Percentiles rank a stretch among this genome's conserved stretches.
phyloP scores from a whole-genome alignment of 2,329 filamentous ascomycete genomes.

The Epichloe sp. region DNA sequence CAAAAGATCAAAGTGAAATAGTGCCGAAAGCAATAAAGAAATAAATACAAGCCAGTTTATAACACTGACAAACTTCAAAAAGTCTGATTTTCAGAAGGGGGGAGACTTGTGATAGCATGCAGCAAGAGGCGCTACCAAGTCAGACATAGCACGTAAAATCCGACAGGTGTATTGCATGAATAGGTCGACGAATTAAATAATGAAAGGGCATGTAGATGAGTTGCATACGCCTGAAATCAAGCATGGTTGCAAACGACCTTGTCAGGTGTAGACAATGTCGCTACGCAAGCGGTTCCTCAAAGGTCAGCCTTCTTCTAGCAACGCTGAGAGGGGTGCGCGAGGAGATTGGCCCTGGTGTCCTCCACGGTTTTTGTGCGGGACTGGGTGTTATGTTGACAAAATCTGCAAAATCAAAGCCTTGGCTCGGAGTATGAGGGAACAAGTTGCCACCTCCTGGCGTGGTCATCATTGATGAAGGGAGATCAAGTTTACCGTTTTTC shows the following conservation, averaged over 20 bases:
- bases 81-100: background rate
- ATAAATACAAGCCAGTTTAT: background rate
- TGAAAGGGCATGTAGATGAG: background rate
- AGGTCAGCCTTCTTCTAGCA: conserved; percentile 65
- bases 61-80: background rate
- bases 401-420: conserved; percentile 84
- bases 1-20: background rate
- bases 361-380: conserved; percentile 82
- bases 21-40: background rate
- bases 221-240: background rate
- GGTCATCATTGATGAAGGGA: conserved; percentile 80
- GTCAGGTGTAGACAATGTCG: conserved; percentile 3
- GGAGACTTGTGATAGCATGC: background rate
- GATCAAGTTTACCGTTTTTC: conserved; percentile 50
- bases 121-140: background rate
- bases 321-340: conserved; percentile 49
- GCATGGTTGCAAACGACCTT: background rate
- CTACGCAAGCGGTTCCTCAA: conserved; percentile 48
- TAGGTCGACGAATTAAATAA: background rate
- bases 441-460: conserved; percentile 61
- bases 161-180: background rate
- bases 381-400: conserved; percentile 97
- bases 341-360: conserved; percentile 53
- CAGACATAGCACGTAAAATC: background rate
- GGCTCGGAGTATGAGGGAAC: conserved; percentile 65